Percentiles rank a stretch among this genome's conserved stretches.
Conservation (phyloP, 768 basidiomycete species). For the Lactarius sanguifluus region DNA sequence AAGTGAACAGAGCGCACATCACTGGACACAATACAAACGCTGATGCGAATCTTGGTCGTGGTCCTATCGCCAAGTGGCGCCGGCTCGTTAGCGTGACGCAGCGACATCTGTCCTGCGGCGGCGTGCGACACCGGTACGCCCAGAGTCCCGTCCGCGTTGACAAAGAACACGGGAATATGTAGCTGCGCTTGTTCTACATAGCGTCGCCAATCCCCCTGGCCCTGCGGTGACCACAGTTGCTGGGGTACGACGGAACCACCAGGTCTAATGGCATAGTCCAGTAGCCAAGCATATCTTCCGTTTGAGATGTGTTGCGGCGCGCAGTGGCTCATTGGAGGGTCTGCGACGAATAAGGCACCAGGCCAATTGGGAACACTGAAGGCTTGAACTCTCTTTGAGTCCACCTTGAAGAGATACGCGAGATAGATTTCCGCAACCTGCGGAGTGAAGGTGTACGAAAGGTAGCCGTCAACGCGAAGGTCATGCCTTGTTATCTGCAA, state of each 20-base stretch:
- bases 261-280: conserved; percentile 12
- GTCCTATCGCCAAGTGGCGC: conserved; percentile 18
- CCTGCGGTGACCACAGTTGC: conserved; percentile 20
- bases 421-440: conserved; percentile 8
- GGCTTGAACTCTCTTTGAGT: neutral
- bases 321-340: neutral
- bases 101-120: conserved; percentile 15
- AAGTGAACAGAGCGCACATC: conserved; percentile 3
- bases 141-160: conserved; percentile 6
- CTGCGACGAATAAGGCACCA: conserved; percentile 6
- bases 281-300: conserved; percentile 7
- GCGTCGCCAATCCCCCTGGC: conserved; percentile 23
- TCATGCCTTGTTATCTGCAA: neutral
- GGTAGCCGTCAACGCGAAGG: conserved; percentile 14
- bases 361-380: neutral
- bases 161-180: conserved; percentile 22
- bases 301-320: neutral
- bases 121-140: conserved; percentile 21
- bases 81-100: conserved; percentile 1
- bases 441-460: conserved; percentile 19
- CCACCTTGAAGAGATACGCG: conserved; percentile 11
- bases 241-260: conserved; percentile 26
- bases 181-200: conserved; percentile 18
- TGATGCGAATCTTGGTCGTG: conserved; percentile 16
- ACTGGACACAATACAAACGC: neutral